Base-by-base conservation (phyloP, 495 filamentous ascomycete genomes). In the Aspergillus cavernicola region DNA sequence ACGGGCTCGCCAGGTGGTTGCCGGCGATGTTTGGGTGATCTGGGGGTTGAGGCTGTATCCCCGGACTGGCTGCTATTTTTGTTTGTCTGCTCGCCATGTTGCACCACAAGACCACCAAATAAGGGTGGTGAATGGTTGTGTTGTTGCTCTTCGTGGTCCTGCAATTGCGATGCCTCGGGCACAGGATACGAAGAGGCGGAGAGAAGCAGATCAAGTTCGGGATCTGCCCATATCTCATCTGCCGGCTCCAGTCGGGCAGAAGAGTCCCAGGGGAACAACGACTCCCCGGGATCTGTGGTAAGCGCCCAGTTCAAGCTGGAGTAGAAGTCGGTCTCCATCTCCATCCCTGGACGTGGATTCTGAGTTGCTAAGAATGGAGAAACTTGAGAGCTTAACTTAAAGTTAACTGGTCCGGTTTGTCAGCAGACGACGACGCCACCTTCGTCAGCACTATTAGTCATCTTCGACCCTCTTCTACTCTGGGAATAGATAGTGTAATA, bases 101-200 rank as follows among this genome's bases (percentile, higher is more conserved):
- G 4, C 3, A 36, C 3, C 3, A 47, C 0, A 9, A 47, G 18
- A 4, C 44, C 44, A 6, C 44, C 44, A 15, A 11, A 22, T 6
- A 46, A 28, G 0, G 26, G 44, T 1, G 36, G 10, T 2, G 28
- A 10, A 20, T 15, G 6, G 7, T 6, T 12, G 24, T 53, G 32
- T 26, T 44, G 13, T 0, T n/a, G 31, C n/a, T 18, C 38, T 36
- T 23, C 4, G n/a, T 41, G 49, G 9, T 11, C 26, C 10, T 31
- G 48, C 10, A 46, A 22, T 22, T 40, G 43, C 20, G 16, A 7
- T 11, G 43, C 13, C 31, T 59, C 42, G 4, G 61, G 58, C 0
- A 66, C 36, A 20, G 61, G 61, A 40, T 67, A 64, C 3, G 64
- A 67, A 36, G 58, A 60, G 20, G 63, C 56, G 6, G 62, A 64